Base-by-base conservation (phyloP, 345 rosid species). In the Viola odorata region DNA sequence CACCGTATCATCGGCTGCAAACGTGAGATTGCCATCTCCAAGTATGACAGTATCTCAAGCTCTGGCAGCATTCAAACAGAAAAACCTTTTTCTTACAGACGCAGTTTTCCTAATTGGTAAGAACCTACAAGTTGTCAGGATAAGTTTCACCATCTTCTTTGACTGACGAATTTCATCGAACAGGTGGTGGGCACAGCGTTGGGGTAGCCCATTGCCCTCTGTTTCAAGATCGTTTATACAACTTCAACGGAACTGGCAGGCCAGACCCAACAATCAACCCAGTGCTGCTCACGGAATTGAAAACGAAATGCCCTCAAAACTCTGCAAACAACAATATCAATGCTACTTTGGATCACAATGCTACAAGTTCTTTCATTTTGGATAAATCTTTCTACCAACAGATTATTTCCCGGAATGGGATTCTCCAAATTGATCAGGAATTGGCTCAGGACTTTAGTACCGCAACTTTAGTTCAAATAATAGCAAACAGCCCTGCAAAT, bases 171-270 rank as follows among this genome's bases (percentile, higher is more conserved):
- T 23, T 23, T 23, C 32, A 23, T 0, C 32, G 32, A 23, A 15
- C 12, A 73, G 87, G 84, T 11, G 96, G 80, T 12, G 96, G 80
- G 44, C 92, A 88, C 72, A 79, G 85, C 0, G 69, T 85, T 53
- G 92, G 92, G 56, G 3, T 59, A 1, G 65, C 84, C 8, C 84
- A 79, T 12, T 88, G 96, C 54, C 66, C 71, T 12, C 41, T 77
- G n/a, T 78, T 85, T 66, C 63, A 61, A 53, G 81, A 82, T 61
- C 84, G 90, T 0, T 74, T 88, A 42, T 81, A 80, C 68, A 69
- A 81, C 48, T 88, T 76, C 71, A 38, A 77, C 1, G 74, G 74
- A 41, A 69, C 67, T 3, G 72, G 86, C 39, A 66, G 70, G 44
- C 86, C 88, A 7, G 88, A 85, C 57, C 74, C 81, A 5, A 65